Evolutionary conservation across 1,284 basidiomycete species (phyloP).

Genomic region (Peniophora sp.): DNA sequence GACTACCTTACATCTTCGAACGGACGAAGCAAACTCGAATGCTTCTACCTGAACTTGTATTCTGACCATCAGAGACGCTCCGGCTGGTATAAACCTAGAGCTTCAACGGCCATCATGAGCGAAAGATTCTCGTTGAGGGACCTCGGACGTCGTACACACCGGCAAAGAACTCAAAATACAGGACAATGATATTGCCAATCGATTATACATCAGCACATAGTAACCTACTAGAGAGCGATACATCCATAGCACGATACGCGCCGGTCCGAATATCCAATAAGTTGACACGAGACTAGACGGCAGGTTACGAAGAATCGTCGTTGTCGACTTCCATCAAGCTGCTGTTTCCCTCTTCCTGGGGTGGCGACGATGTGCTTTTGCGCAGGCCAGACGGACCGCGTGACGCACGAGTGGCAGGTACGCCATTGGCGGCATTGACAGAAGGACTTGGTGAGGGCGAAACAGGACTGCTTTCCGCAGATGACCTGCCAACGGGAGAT

Average conservation of each 20-base stretch:
- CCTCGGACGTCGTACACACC: too few species aligned
- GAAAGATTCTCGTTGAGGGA: too few species aligned
- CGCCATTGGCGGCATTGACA: background rate
- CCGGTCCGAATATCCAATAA: background rate
- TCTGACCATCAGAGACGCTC: too few species aligned
- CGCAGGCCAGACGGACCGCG: background rate
- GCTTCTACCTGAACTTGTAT: too few species aligned
- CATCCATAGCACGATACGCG: background rate
- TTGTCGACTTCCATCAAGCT: constrained; percentile 2
- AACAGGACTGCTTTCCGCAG: background rate
- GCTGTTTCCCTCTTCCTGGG: constrained; percentile 1
- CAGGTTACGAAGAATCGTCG: too few species aligned
- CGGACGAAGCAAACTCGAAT: too few species aligned
- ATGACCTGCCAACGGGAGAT: background rate
- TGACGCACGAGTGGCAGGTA: background rate
- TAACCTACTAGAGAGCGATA: constrained; percentile 1
- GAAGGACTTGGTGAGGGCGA: background rate
- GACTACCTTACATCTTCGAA: too few species aligned
- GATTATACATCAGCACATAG: background rate
- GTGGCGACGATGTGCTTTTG: background rate
- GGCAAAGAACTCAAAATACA: too few species aligned
- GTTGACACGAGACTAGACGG: too few species aligned
- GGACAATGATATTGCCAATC: too few species aligned
- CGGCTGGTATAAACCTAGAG: too few species aligned
- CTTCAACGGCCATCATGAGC: too few species aligned